Conservation (phyloP, 1,284 basidiomycete species). For the Sanghuangporus sanghuang region DNA sequence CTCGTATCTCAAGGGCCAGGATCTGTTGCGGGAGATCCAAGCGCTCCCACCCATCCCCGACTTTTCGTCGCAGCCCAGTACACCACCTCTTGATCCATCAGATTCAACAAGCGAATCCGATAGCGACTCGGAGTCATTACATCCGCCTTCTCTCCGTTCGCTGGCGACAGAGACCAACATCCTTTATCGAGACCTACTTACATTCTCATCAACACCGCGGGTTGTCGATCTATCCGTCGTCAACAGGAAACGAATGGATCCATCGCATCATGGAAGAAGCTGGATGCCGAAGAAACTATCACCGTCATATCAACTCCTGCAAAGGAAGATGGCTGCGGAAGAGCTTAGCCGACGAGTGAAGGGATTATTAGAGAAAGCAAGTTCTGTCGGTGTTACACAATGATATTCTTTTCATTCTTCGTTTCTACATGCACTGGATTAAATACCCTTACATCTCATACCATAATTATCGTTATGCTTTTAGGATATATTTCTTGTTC, state of each 20-base stretch:
- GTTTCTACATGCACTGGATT: neutral
- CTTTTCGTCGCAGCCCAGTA: slow-evolving; percentile 41
- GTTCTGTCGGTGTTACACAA: slow-evolving; percentile 22
- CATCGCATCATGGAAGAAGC: slow-evolving; percentile 30
- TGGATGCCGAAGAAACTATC: slow-evolving; percentile 77
- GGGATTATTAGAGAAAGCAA: slow-evolving; percentile 61
- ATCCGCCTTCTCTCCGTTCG: slow-evolving; percentile 51
- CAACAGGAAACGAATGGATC: slow-evolving; percentile 44
- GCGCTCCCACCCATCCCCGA: slow-evolving; percentile 59
- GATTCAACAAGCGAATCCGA: slow-evolving; percentile 62
- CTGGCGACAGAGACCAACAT: slow-evolving; percentile 77
- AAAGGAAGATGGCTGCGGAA: slow-evolving; percentile 71
- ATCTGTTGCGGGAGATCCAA: slow-evolving; percentile 79
- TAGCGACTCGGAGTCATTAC: slow-evolving; percentile 35
- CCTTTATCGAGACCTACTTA: slow-evolving; percentile 78
- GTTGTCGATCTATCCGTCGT: slow-evolving; percentile 77
- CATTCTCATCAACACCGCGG: slow-evolving; percentile 71
- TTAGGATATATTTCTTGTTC: neutral
- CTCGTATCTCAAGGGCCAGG: slow-evolving; percentile 84
- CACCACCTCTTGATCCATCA: slow-evolving; percentile 60
- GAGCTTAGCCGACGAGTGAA: slow-evolving; percentile 62
- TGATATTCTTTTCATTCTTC: neutral
- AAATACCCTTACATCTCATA: neutral
- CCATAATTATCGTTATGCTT: neutral
- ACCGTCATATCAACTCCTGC: slow-evolving; percentile 75